These are phyloP conservation scores for Coemansia sp. DNA, from an alignment of 192 early-diverging fungal genomes.

Conservation along the genomic window DNA sequence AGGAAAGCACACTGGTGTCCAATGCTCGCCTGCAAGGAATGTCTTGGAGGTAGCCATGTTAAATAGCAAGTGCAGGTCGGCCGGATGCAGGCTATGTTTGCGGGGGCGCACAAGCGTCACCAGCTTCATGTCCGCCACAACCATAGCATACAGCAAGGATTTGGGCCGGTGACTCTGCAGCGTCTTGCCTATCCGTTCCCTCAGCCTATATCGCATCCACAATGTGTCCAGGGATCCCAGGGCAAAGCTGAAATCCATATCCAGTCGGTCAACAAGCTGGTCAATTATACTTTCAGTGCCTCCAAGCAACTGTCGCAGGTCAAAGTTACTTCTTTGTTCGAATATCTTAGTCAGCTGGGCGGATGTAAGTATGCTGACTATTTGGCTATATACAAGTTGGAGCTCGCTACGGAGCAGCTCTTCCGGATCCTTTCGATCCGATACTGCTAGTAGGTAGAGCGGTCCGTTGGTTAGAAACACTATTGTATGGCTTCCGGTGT, in stretches of 20 bases:
- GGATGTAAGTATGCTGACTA: conserved; percentile 78
- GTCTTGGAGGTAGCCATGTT: conserved; percentile 76
- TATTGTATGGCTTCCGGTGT: conserved; percentile 68
- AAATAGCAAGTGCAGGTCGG: conserved; percentile 78
- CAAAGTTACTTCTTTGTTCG: conserved; percentile 81
- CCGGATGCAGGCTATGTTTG: conserved; percentile 75
- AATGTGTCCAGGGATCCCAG: conserved; percentile 74
- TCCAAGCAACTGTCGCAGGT: conserved; percentile 77
- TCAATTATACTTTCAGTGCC: conserved; percentile 82
- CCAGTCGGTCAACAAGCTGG: conserved; percentile 69
- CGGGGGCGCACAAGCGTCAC: conserved; percentile 72
- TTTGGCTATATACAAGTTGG: conserved; percentile 73
- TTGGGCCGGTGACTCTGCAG: conserved; percentile 59
- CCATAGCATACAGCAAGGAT: conserved; percentile 73
- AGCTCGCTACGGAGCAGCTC: conserved; percentile 78
- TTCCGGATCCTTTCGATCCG: conserved; percentile 76
- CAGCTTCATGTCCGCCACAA: conserved; percentile 73
- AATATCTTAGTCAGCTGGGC: conserved; percentile 83
- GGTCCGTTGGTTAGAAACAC: conserved; percentile 81
- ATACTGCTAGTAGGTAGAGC: conserved; percentile 81
- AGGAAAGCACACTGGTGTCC: conserved; percentile 95
- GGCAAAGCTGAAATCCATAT: conserved; percentile 68
- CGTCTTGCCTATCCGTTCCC: conserved; percentile 67
- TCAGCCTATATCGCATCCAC: conserved; percentile 62
- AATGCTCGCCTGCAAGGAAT: conserved; percentile 81